A percentile compares a stretch with the other conserved stretches of the same genome.
Evolutionary conservation across 139 green algal species (phyloP).

Genomic region (Picochlorum sp.): DNA sequence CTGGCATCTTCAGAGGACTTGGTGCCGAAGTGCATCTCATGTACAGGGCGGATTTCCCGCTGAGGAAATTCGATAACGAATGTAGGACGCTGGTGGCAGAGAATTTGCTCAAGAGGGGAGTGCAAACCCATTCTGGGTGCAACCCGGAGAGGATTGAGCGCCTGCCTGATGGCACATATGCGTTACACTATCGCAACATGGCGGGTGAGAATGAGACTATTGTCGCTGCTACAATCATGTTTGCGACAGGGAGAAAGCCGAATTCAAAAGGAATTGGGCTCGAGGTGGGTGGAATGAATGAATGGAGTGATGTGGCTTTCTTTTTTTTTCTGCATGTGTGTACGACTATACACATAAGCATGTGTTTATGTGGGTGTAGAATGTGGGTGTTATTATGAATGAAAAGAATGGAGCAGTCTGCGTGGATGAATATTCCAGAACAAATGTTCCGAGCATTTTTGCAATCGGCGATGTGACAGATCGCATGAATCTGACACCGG

Average conservation of each 20-base stretch:
- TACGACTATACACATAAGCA: neutral
- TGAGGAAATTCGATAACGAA: slow-evolving; percentile 57
- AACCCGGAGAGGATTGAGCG: slow-evolving; percentile 12
- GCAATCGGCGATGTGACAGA: slow-evolving; percentile 94
- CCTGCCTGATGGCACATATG: slow-evolving; percentile 9
- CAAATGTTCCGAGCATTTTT: slow-evolving; percentile 66
- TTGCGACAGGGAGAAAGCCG: slow-evolving; percentile 75
- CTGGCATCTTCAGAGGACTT: slow-evolving; percentile 84
- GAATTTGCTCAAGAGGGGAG: slow-evolving; percentile 43
- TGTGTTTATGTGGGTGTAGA: neutral
- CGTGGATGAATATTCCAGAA: slow-evolving; percentile 83
- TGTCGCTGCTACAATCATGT: slow-evolving; percentile 21
- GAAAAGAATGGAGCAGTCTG: slow-evolving; percentile 50
- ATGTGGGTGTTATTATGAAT: slow-evolving; percentile 55
- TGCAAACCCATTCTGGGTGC: slow-evolving; percentile 30
- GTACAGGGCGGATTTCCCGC: slow-evolving; percentile 9
- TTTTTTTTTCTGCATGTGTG: neutral
- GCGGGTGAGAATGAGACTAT: neutral
- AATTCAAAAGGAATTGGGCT: slow-evolving; percentile 65
- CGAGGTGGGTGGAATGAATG: slow-evolving; percentile 19
- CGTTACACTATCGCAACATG: slow-evolving; percentile 7
- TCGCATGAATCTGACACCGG: slow-evolving; percentile 70
- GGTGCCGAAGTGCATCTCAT: slow-evolving; percentile 79
- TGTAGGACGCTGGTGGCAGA: slow-evolving; percentile 47
- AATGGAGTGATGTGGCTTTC: neutral